Evolutionary conservation across 176 grass and related monocot genomes (phyloP).

Genomic region (Chloris gayana): DNA sequence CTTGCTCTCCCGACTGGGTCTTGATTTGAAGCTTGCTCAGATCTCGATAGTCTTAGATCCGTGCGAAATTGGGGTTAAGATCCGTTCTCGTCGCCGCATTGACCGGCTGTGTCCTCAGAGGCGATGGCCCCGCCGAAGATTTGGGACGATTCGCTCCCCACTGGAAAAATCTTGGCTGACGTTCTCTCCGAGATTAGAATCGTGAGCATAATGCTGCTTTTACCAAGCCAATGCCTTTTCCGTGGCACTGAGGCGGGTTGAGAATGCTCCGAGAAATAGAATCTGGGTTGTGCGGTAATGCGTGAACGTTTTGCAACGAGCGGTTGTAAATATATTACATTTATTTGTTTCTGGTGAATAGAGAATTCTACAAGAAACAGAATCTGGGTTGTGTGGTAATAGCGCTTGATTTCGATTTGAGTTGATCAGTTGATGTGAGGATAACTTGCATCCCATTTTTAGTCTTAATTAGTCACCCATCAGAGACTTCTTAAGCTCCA

Average conservation of each 20-base stretch:
- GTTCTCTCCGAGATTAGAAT: not conserved
- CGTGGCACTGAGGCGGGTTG: not conserved
- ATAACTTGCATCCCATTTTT: not conserved
- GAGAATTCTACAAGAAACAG: not conserved
- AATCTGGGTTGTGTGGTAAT: no score
- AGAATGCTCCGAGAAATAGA: not conserved
- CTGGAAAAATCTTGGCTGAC: not conserved
- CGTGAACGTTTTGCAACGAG: not conserved
- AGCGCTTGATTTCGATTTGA: not conserved
- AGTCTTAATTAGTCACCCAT: not conserved
- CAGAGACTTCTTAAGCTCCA: conserved; percentile 8
- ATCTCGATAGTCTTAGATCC: conserved; percentile 21
- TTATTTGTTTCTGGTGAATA: not conserved
- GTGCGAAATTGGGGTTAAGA: not conserved
- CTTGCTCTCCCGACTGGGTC: not conserved
- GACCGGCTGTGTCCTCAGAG: not conserved
- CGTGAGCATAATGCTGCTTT: not conserved
- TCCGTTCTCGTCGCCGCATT: conserved; percentile 25
- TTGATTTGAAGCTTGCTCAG: not conserved
- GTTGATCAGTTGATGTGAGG: not conserved
- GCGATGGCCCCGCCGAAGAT: not conserved
- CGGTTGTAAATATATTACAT: not conserved
- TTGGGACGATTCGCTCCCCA: not conserved
- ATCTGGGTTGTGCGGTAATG: not conserved
- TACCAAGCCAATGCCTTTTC: no score